Evolutionary conservation across 2,329 filamentous ascomycete genomes (phyloP).

Genomic region (Monilinia polystroma): DNA sequence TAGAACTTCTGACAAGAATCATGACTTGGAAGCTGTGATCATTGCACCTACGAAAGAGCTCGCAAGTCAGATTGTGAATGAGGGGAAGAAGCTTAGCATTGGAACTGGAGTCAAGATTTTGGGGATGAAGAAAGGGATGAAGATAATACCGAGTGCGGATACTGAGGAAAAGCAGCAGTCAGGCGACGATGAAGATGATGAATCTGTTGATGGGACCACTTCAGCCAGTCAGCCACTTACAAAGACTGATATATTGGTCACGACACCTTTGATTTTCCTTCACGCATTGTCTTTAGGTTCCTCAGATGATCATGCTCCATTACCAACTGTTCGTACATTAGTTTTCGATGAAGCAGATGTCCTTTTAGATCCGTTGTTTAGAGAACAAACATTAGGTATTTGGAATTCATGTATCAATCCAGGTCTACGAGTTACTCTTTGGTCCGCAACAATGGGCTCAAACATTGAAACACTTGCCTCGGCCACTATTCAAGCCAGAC

Average conservation of each 20-base stretch:
- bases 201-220: conserved; percentile 42
- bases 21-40: conserved; percentile 64
- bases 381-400: conserved; percentile 80
- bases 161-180: conserved; percentile 42
- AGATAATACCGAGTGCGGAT: conserved; percentile 50
- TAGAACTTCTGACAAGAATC: conserved; percentile 45
- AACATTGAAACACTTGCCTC: conserved; percentile 79
- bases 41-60: conserved; percentile 78
- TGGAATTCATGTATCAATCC: conserved; percentile 76
- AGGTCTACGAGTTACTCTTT: conserved; percentile 73
- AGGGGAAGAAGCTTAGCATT: conserved; percentile 76
- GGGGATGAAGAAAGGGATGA: conserved; percentile 83
- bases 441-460: conserved; percentile 97
- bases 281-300: conserved; percentile 62
- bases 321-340: conserved; percentile 70
- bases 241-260: conserved; percentile 76
- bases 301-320: conserved; percentile 44
- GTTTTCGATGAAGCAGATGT: conserved; percentile 95
- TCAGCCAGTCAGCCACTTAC: conserved; percentile 56
- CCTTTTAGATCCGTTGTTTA: conserved; percentile 85
- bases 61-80: conserved; percentile 76
- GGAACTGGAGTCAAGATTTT: conserved; percentile 78
- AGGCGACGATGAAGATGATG: conserved; percentile 42
- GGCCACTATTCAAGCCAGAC: conserved; percentile 62
- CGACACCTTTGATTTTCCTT: conserved; percentile 75